Evolutionary conservation across 495 filamentous ascomycete genomes (phyloP).

Genomic region (Talaromyces stipitatus): DNA sequence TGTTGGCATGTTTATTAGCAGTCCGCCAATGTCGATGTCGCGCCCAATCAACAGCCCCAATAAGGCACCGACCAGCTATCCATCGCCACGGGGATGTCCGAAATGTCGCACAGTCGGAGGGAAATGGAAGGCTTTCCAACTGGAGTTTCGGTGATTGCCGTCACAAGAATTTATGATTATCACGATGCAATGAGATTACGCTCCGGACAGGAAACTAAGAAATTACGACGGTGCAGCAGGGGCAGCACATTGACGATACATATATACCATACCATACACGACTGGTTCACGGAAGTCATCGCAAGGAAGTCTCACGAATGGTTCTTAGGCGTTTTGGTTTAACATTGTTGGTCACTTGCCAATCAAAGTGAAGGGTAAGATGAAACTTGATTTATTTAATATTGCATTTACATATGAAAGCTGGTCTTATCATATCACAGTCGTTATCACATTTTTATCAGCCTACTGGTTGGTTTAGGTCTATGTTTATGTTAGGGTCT

Average conservation of each 20-base stretch:
- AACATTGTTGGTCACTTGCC: background rate
- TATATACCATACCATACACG: background rate
- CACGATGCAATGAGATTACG: background rate
- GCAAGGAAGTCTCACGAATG: too few species aligned
- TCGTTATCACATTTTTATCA: constrained; percentile 1
- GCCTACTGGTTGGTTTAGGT: background rate
- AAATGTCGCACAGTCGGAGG: constrained; percentile 40
- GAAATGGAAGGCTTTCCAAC: constrained; percentile 48
- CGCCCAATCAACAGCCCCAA: constrained; percentile 34
- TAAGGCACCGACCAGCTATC: constrained; percentile 26
- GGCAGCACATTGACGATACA: background rate
- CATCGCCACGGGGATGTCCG: constrained; percentile 39
- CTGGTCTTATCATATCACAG: too few species aligned
- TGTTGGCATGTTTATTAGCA: constrained; percentile 65
- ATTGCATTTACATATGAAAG: constrained; percentile 1
- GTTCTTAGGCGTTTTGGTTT: background rate
- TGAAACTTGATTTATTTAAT: background rate
- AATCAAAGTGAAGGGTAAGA: background rate
- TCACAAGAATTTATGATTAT: background rate
- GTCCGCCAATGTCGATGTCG: constrained; percentile 30
- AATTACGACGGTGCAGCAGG: background rate
- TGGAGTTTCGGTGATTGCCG: constrained; percentile 39
- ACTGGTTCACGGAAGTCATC: background rate
- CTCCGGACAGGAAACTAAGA: background rate
- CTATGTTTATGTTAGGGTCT: background rate